Base-by-base conservation (phyloP, 2,329 filamentous ascomycete species). In the Xylariomycetidae sp. region DNA sequence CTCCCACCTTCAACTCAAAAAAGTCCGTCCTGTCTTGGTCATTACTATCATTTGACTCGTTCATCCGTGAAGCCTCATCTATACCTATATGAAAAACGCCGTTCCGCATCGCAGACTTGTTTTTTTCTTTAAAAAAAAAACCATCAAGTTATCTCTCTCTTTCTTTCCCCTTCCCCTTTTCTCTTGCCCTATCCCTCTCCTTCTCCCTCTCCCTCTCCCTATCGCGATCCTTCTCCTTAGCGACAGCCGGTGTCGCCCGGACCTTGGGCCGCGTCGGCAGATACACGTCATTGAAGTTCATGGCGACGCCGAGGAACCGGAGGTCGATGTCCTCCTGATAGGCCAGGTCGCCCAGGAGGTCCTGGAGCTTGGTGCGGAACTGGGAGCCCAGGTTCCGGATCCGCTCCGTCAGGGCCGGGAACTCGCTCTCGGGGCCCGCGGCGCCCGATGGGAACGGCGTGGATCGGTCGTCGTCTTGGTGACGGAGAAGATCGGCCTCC, bases 241-340 rank as follows among this genome's bases (percentile, higher is more conserved):
- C n/a, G n/a, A n/a, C n/a, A n/a, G n/a, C n/a, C n/a, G 50, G 37
- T 10, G 46, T 50, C 17, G 46, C 32, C 59, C 67, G 71, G 38
- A 72, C 64, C 62, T 80, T 80, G 57, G 81, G 75, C 50, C 80
- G 72, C 27, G 81, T 76, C 11, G 87, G 85, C 61, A 86, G 77
- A 61, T 97, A 97, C 16, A 94, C 85, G 57, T 97, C 90, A 62
- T 98, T 98, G 63, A 97, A 98, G 63, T 97, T 98, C 88, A 98
- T 97, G 25, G 92, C 86, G 29, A 97, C 88, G 25, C 88, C 92
- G 46, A 98, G 65, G 69, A 97, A 97, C 34, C 90, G 75, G 80
- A 98, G 87, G 59, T 98, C 92, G 32, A 89, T 82, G 58, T 98
- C 92, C 1, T 88, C 83, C 62, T 97, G 90, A 62, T 94, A 90